Evolutionary conservation across 139 green algal genomes (phyloP), one percentile per base, ranked within the genome.

Genomic region (Chlamydomonas sp.): DNA sequence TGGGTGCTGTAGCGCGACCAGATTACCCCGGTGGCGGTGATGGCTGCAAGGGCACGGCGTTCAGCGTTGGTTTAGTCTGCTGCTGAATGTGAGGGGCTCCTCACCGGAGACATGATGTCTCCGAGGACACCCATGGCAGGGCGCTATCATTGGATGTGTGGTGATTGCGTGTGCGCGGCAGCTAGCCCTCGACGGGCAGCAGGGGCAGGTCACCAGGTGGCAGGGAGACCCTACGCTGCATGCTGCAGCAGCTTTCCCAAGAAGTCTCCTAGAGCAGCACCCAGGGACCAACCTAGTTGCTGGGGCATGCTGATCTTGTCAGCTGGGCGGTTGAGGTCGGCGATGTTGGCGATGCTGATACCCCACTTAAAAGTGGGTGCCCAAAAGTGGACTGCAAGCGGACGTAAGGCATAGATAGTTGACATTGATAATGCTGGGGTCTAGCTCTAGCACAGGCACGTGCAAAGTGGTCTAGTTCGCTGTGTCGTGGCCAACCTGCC

Each of bases 331-430:
- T 95, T 80, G 85, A 99, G 95, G 90, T 99, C 98, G 12, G 97
- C 95, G 63, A 99, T 95, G 90, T 99, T 99, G 5, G 98, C 98
- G 1, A 99, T 80, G 59, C 86, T 96, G 83, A 99, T 99, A 67
- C 95, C 96, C 98, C 98, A 99, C 87, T 99, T 99, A 89, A 99
- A 99, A 0, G 98, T 99, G 7, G 98, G 98, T 1, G 98, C 98
- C 98, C 97, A 98, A 82, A 99, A 99, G 85, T 96, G 93, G n/a
- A 98, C 93, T 95, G 90, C 86, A 57, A 61, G 4, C 2, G 31
- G 31, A 49, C 31, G 31, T 49, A 49, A 49, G 31, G 31, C 31
- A 49, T 49, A 49, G 31, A 49, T 49, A 49, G 31, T 49, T 49
- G 31, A 0, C 31, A 49, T 49, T 49, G 31, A 49, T 49, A 49